Conservation (phyloP, 306 rosid genomes). For the Trichosanthes cucumerina region DNA sequence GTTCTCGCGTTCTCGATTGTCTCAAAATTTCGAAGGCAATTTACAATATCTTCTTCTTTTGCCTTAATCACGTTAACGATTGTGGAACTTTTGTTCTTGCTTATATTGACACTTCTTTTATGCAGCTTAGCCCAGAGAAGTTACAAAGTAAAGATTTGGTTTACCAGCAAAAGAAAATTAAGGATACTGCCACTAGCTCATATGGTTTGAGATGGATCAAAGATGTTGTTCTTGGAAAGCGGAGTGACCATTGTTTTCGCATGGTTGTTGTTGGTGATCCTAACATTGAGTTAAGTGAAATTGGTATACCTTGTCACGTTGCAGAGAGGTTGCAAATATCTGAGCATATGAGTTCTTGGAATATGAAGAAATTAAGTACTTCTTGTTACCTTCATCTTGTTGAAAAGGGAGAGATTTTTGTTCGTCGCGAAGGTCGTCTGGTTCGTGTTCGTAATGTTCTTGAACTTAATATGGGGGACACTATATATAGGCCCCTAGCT, state of each 20-base stretch:
- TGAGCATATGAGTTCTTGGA: conserved; percentile 56
- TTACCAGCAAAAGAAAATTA: conserved; percentile 40
- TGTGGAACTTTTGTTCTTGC: conserved; percentile 16
- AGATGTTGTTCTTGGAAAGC: conserved; percentile 89
- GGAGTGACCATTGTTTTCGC: conserved; percentile 74
- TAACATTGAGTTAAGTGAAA: conserved; percentile 59
- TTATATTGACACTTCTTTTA: conserved; percentile 20
- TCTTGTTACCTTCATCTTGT: conserved; percentile 46
- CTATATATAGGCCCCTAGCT: conserved; percentile 51
- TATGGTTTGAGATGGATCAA: conserved; percentile 92
- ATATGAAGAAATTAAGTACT: conserved; percentile 38
- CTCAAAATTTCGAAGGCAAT: conserved; percentile 82
- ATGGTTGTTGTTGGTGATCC: conserved; percentile 89
- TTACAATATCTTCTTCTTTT: conserved; percentile 5
- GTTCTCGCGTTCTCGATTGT: conserved; percentile 70
- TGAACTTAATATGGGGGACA: conserved; percentile 58
- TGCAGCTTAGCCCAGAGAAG: conserved; percentile 72
- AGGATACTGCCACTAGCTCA: conserved; percentile 54
- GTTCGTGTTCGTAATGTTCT: conserved; percentile 32
- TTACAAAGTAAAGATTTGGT: conserved; percentile 35
- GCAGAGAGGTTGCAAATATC: conserved; percentile 68
- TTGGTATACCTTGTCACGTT: conserved; percentile 73
- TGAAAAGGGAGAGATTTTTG: conserved; percentile 54
- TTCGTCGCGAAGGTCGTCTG: conserved; percentile 38
- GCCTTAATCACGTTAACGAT: conserved; percentile 11